phyloP scores from a whole-genome alignment of 495 filamentous ascomycete genomes.

The Penicillium simplicissimum region DNA sequence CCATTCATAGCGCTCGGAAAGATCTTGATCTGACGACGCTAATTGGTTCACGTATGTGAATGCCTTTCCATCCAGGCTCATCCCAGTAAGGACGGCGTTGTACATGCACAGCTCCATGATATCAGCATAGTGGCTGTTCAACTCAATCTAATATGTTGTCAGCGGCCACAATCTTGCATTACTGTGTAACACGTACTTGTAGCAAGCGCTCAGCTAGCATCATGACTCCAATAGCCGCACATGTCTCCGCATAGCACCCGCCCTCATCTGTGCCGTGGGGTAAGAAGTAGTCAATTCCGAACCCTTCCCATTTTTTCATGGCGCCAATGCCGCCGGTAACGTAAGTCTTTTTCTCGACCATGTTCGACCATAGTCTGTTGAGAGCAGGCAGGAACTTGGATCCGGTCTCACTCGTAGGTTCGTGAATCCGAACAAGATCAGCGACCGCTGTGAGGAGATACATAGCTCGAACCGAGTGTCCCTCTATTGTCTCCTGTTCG shows the following conservation, averaged over 20 bases:
- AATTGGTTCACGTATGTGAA: constrained; percentile 62
- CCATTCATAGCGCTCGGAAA: constrained; percentile 48
- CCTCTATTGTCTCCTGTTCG: constrained; percentile 56
- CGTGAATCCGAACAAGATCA: constrained; percentile 32
- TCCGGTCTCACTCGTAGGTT: constrained; percentile 25
- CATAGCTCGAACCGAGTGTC: constrained; percentile 61
- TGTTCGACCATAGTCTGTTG: constrained; percentile 55
- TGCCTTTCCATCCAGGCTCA: constrained; percentile 39
- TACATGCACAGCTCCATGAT: constrained; percentile 61
- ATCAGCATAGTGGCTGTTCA: constrained; percentile 55
- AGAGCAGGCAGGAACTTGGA: constrained; percentile 32
- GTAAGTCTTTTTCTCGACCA: constrained; percentile 60
- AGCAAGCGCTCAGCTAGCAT: constrained; percentile 58
- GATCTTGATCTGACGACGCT: constrained; percentile 49
- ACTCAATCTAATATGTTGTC: constrained; percentile 39
- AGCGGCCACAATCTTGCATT: neutral
- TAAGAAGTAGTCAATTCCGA: constrained; percentile 60
- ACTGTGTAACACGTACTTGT: constrained; percentile 29
- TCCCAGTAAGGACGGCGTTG: constrained; percentile 58
- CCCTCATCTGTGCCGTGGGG: constrained; percentile 58
- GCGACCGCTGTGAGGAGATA: constrained; percentile 51
- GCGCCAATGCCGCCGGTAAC: constrained; percentile 62
- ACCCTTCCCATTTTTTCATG: constrained; percentile 61
- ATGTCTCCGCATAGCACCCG: constrained; percentile 64
- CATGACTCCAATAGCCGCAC: constrained; percentile 61